Evolutionary conservation across 495 filamentous ascomycete genomes (phyloP).

Genomic region (Penicillium riverlandense): DNA sequence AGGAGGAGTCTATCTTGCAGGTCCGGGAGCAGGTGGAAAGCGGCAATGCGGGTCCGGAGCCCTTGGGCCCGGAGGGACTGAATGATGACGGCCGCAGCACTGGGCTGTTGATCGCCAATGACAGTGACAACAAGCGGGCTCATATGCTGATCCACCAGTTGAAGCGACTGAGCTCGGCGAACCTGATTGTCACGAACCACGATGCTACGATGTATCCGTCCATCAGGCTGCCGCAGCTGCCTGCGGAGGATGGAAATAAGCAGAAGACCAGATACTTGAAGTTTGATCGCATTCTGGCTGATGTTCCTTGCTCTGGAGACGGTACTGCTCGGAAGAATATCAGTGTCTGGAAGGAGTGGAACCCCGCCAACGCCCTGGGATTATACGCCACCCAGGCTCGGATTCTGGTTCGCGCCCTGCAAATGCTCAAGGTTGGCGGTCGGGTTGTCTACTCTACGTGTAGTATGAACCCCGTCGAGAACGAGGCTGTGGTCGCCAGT

Average conservation of each 20-base stretch:
- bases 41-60: slow-evolving; percentile 40
- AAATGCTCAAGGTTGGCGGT: slow-evolving; percentile 94
- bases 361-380: slow-evolving; percentile 71
- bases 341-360: slow-evolving; percentile 93
- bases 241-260: slow-evolving; percentile 40
- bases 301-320: slow-evolving; percentile 95
- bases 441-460: slow-evolving; percentile 95
- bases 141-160: slow-evolving; percentile 97
- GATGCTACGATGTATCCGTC: slow-evolving; percentile 94
- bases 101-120: slow-evolving; percentile 89
- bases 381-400: slow-evolving; percentile 77
- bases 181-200: slow-evolving; percentile 95
- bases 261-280: slow-evolving; percentile 70
- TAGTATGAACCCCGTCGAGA: slow-evolving; percentile 95
- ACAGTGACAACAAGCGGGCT: slow-evolving; percentile 87
- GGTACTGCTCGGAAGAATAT: slow-evolving; percentile 88
- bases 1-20: slow-evolving; percentile 71
- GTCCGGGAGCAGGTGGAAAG: slow-evolving; percentile 46
- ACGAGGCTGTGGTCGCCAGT: slow-evolving; percentile 82
- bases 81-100: slow-evolving; percentile 82
- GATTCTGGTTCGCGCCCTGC: slow-evolving; percentile 86
- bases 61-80: slow-evolving; percentile 39
- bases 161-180: slow-evolving; percentile 92
- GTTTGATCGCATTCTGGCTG: slow-evolving; percentile 92
- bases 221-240: slow-evolving; percentile 59